Evolutionary conservation across 192 early-diverging fungal species (phyloP), one percentile per base, ranked within the genome.

Genomic region (Coemansia sp.): DNA sequence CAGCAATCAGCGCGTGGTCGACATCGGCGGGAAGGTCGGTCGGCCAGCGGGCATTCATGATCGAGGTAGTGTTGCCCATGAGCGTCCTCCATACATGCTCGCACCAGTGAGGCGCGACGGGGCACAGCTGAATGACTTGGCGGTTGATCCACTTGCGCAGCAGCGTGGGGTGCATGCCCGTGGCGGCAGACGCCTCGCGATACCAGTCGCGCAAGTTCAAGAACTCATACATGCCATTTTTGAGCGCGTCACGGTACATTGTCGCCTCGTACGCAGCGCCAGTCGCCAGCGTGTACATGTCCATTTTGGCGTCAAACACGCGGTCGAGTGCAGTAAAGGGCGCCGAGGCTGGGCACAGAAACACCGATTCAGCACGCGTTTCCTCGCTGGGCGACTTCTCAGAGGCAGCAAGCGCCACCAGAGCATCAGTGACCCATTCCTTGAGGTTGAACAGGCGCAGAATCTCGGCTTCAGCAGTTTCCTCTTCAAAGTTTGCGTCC

Each of bases 401-500:
- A 17, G 79, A 76, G 38, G 68, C 87, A 70, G 74, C 76, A 38
- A 83, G 84, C n/a, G 73, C 73, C 16, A 79, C 76, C 60, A 90
- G 73, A 13, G 85, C 84, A 52, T 95, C 93, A 64, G 92, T 89
- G 66, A 89, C 87, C 95, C 96, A 99, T 72, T 98, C 96, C 64
- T 89, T 80, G 49, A 97, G 89, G 33, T 91, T 96, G 78, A 83
- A 90, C 55, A 99, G 86, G 77, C 93, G 91, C 66, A 98, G 87
- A 57, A 99, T 95, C 42, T 95, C 94, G 38, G 95, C 92, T 72
- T 99, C 96, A 67, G 98, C 96, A 30, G 92, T 97, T 6, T 90
- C 73, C 71, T 95, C 92, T 75, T 95, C 90, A 85, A 99, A 99
- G 88, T 99, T 99, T 75, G 98, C 98, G 85, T 99, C 98, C 69